Percentiles rank a stretch among this genome's conserved stretches.
Evolutionary conservation across 257 asterid genomes (phyloP).

Genomic region (Vinca minor): DNA sequence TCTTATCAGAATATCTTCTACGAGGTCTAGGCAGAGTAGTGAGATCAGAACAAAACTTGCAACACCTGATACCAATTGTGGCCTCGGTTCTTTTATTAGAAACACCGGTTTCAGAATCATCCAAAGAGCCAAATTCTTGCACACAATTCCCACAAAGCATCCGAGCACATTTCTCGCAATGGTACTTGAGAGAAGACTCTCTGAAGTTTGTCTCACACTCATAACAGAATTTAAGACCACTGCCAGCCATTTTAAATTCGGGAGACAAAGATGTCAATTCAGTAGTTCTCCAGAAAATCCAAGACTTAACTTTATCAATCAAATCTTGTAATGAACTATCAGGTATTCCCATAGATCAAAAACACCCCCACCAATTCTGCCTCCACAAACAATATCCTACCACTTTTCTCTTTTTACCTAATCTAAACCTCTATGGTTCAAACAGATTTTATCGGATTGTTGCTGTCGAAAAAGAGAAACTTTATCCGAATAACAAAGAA

Average conservation of each 20-base stretch:
- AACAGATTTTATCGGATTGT: constrained; percentile 16
- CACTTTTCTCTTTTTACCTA: constrained; percentile 15
- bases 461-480: constrained; percentile 25
- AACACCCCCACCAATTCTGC: constrained; percentile 28
- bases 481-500: constrained; percentile 26
- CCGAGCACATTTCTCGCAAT: constrained; percentile 54
- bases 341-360: constrained; percentile 60
- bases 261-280: constrained; percentile 23
- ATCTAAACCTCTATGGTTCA: constrained; percentile 12
- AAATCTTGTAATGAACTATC: constrained; percentile 49
- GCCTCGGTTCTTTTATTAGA: constrained; percentile 20
- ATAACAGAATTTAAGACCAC: constrained; percentile 27
- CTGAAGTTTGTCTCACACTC: constrained; percentile 37
- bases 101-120: constrained; percentile 25
- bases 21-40: constrained; percentile 27
- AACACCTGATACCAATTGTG: constrained; percentile 26
- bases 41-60: constrained; percentile 49
- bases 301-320: constrained; percentile 58
- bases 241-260: constrained; percentile 36
- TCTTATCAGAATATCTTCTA: constrained; percentile 47
- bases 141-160: constrained; percentile 50
- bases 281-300: constrained; percentile 44
- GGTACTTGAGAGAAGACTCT: constrained; percentile 37
- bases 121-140: constrained; percentile 29
- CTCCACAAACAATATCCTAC: constrained; percentile 15